Evolutionary conservation across 371 early-diverging fungal genomes (phyloP), one percentile per base, ranked within the genome.

Genomic region (Mucor indicus): DNA sequence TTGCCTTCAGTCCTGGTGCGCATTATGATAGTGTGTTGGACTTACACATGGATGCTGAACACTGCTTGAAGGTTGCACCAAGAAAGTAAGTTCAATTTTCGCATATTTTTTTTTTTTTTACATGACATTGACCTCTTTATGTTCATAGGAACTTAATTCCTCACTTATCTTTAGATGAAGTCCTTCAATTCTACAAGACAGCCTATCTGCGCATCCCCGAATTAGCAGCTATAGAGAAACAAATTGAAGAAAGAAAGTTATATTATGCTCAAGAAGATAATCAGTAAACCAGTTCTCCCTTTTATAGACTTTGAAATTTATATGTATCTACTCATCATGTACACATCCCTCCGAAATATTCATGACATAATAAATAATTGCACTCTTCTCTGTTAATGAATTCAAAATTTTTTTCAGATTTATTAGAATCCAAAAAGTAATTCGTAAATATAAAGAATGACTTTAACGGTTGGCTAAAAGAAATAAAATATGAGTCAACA

Each of bases 1-100:
- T 98, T 20, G 92, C 87, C 2, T 93, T 96, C 62, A 91, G 91
- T 30, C 90, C 93, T 0, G 93, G 98, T n/a, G 93, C 96, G 5
- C 89, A 92, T 55, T 87, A 89, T 62, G 77, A 90, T 43, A 87
- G 90, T 53, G 81, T 96, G 13, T 75, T 96, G 38, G 98, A 96
- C 58, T 69, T 91, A 35, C 86, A 87, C 39, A 76, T 96, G 64
- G 95, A 95, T 59, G 77, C 85, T 0, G 82, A 83, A 36, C 98
- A 98, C 57, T 89, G 91, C 23, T 64, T 98, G 17, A 81, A 85
- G n/a, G 95, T 95, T 4, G 84, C 84, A 40, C 90, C 89, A 2
- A 57, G 88, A 48, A 72, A 59, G 75, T 81, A 62, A 55, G 61
- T 55, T 3, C 15, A 22, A 19, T 21, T 10, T 21, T 13, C 17